Conservation (phyloP, 306 rosid species). For the Vicia faba region DNA sequence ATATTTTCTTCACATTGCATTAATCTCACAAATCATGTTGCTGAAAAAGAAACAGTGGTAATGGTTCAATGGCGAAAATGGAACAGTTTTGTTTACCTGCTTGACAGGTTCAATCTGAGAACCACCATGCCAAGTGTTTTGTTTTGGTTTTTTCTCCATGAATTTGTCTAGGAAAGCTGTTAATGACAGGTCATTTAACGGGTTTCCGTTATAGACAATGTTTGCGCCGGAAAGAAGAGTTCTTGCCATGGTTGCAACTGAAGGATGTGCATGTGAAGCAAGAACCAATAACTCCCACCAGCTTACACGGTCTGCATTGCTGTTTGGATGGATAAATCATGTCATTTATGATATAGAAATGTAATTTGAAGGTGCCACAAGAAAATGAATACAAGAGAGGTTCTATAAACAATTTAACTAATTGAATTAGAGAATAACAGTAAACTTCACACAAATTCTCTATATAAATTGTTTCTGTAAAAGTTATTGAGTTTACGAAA, state of each 20-base stretch:
- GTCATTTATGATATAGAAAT: neutral
- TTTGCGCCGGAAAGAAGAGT: constrained; percentile 91
- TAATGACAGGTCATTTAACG: constrained; percentile 70
- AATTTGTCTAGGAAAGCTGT: constrained; percentile 93
- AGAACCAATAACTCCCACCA: constrained; percentile 95
- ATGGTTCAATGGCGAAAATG: constrained; percentile 10
- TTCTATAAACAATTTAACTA: neutral
- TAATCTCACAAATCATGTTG: constrained; percentile 18
- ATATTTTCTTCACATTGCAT: neutral
- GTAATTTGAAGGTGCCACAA: neutral
- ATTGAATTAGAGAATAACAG: neutral
- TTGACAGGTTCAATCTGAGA: constrained; percentile 94
- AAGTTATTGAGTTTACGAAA: neutral
- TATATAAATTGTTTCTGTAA: neutral
- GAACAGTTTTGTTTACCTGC: constrained; percentile 52
- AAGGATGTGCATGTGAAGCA: constrained; percentile 91
- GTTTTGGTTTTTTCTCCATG: constrained; percentile 94
- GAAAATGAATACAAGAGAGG: neutral
- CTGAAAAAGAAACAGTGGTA: constrained; percentile 4
- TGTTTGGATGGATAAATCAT: constrained; percentile 41
- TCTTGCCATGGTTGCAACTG: constrained; percentile 87
- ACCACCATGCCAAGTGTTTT: constrained; percentile 91
- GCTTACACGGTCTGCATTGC: constrained; percentile 86
- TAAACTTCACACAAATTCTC: neutral
- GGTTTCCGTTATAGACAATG: constrained; percentile 89